These are phyloP conservation scores for Nitzschia putrida DNA, from an alignment of 108 stramenopile genomes.

Conservation along the genomic window DNA sequence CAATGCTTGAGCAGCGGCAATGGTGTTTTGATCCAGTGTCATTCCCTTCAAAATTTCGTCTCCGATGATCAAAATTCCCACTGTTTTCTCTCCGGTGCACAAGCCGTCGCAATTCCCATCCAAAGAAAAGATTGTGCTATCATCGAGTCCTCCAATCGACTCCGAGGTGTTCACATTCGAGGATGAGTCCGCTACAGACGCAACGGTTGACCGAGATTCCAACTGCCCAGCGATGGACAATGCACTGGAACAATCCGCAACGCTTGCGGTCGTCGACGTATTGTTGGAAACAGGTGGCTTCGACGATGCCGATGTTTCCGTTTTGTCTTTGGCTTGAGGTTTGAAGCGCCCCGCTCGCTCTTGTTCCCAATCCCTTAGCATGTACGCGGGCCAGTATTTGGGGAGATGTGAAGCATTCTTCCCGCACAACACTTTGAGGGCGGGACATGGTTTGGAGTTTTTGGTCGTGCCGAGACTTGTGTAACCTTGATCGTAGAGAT, in stretches of 20 bases:
- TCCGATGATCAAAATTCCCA: constrained; percentile 87
- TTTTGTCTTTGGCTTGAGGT: constrained; percentile 7
- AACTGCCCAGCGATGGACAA: constrained; percentile 12
- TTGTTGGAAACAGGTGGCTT: not conserved
- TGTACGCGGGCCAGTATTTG: constrained; percentile 85
- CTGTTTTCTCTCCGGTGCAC: constrained; percentile 33
- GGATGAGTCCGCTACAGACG: not conserved
- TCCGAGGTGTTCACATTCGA: not conserved
- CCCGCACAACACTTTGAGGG: constrained; percentile 50
- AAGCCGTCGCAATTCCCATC: not conserved
- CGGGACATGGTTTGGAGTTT: constrained; percentile 92
- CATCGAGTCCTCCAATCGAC: not conserved
- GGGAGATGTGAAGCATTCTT: constrained; percentile 13
- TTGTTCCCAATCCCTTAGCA: constrained; percentile 78
- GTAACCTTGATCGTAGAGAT: constrained; percentile 95
- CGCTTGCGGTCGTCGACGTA: not conserved
- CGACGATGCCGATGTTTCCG: constrained; percentile 16
- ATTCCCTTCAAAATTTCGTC: constrained; percentile 95
- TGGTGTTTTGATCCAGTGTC: constrained; percentile 86
- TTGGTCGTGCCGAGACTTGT: constrained; percentile 92
- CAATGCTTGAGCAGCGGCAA: constrained; percentile 78
- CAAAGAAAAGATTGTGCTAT: constrained; percentile 21
- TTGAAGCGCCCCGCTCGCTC: constrained; percentile 81
- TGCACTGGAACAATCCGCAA: constrained; percentile 2
- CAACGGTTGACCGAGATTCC: constrained; percentile 3